Evolutionary conservation across 73 alveolate species (phyloP), one percentile per base, ranked within the genome.

Genomic region (Paramecium biaurelia): DNA sequence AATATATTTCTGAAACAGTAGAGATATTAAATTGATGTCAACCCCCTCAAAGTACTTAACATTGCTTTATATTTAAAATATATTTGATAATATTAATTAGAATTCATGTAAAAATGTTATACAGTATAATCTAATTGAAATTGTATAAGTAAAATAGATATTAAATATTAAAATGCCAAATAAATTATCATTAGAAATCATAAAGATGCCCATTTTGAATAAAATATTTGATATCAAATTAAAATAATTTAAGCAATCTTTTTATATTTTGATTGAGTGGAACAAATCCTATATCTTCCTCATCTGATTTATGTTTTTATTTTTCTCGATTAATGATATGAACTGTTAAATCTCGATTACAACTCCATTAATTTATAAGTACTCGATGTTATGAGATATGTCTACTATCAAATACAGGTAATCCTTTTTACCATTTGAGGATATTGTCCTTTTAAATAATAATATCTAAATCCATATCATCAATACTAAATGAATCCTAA

Each of bases 391-490:
- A 45, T 14, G 45, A 23, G 30, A 42, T 23, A 14, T 79, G 70
- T 41, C 72, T 79, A 5, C 76, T 45, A 45, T 79, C 90, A 79
- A 79, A 79, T 7, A 79, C 90, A 7, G 90, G 76, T 79, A 42
- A 45, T 24, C 90, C 90, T 79, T 79, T 79, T 47, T 79, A 45
- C 90, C 90, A 79, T 79, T 41, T 79, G 5, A 43, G 47, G 2
- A 79, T 79, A 42, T 79, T 79, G 47, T 79, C 90, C 21, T 79
- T 79, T 41, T 79, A 43, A 12, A 79, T 79, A 1, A 79, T 79
- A 24, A 18, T 30, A 79, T 79, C 90, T 79, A 79, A 45, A 79
- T 79, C 90, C 74, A 79, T 43, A 45, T 79, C 90, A 45, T 79
- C 90, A 23, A 79, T 23, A 30, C 63, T 30, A 41, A 79, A 43